These are phyloP conservation scores for Exophiala spinifera DNA, from an alignment of 2,329 filamentous ascomycete species.

Conservation along the genomic window DNA sequence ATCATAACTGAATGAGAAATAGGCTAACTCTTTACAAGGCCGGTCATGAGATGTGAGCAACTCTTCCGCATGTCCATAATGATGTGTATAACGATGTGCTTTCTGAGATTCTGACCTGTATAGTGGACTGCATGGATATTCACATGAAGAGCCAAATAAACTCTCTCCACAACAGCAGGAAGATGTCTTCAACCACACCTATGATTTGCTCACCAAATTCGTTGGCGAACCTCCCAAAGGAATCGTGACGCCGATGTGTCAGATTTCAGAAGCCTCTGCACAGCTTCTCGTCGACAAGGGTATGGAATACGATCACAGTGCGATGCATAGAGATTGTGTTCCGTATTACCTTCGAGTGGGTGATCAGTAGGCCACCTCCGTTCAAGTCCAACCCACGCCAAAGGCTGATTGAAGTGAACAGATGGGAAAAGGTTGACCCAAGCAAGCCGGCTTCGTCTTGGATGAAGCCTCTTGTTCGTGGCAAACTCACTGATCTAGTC, in stretches of 20 bases:
- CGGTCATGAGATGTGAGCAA: slow-evolving; percentile 65
- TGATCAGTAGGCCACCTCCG: too few species aligned
- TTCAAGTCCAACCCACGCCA: too few species aligned
- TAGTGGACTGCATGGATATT: slow-evolving; percentile 69
- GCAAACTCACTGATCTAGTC: slow-evolving; percentile 39
- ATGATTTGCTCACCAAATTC: slow-evolving; percentile 68
- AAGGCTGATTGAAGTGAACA: too few species aligned
- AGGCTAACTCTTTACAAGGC: too few species aligned
- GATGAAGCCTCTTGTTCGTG: slow-evolving; percentile 50
- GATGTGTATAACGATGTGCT: too few species aligned
- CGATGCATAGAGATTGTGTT: slow-evolving; percentile 44
- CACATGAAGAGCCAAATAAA: slow-evolving; percentile 67
- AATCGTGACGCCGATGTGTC: slow-evolving; percentile 62
- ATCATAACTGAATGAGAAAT: too few species aligned
- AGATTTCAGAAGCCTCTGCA: neutral
- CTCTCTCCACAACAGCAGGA: slow-evolving; percentile 73
- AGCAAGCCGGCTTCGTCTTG: slow-evolving; percentile 39
- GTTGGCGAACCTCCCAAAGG: slow-evolving; percentile 66
- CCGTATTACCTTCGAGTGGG: slow-evolving; percentile 43
- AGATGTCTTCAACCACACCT: slow-evolving; percentile 78
- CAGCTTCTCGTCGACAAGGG: slow-evolving; percentile 39
- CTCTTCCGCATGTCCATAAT: too few species aligned
- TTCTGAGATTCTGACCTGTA: too few species aligned
- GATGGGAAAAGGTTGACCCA: slow-evolving; percentile 45
- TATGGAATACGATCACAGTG: slow-evolving; percentile 44